A percentile compares a stretch with the other conserved stretches of the same genome.
Conservation (phyloP, 179 eudicot genomes). For the Camellia oleifera region DNA sequence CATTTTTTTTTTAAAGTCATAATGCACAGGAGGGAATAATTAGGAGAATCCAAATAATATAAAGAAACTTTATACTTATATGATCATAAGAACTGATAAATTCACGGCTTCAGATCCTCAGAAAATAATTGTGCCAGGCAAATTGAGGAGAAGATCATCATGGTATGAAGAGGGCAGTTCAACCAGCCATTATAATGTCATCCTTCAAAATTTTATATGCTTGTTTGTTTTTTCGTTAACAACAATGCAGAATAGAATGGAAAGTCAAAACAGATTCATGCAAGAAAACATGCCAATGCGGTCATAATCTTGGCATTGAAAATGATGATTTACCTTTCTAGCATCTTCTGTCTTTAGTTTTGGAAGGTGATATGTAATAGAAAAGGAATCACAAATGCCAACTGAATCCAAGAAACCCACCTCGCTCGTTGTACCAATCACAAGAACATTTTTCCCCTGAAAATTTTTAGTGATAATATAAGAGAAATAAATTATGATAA, state of each 20-base stretch:
- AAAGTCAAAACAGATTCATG: background rate
- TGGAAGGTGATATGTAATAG: constrained; percentile 88
- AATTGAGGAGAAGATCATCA: too few species aligned
- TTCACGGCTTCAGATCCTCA: too few species aligned
- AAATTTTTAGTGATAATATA: constrained; percentile 8
- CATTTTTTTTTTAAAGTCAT: background rate
- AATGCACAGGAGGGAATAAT: background rate
- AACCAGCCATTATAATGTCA: background rate
- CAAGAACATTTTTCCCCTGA: constrained; percentile 92
- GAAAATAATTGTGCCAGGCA: too few species aligned
- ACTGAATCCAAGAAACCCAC: constrained; percentile 78
- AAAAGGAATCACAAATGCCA: constrained; percentile 84
- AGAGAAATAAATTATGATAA: background rate
- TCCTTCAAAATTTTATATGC: background rate
- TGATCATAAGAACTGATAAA: background rate
- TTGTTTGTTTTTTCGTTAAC: background rate
- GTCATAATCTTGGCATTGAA: background rate
- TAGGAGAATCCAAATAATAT: background rate
- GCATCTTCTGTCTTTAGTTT: constrained; percentile 85
- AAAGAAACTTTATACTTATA: background rate
- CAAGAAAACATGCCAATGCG: background rate
- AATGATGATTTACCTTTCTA: constrained; percentile 49
- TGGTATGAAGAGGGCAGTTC: background rate
- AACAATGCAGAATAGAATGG: background rate
- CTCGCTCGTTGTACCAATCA: constrained; percentile 95